phyloP scores from a whole-genome alignment of 2,329 filamentous ascomycete species.

The Berkeleyomyces rouxiae region DNA sequence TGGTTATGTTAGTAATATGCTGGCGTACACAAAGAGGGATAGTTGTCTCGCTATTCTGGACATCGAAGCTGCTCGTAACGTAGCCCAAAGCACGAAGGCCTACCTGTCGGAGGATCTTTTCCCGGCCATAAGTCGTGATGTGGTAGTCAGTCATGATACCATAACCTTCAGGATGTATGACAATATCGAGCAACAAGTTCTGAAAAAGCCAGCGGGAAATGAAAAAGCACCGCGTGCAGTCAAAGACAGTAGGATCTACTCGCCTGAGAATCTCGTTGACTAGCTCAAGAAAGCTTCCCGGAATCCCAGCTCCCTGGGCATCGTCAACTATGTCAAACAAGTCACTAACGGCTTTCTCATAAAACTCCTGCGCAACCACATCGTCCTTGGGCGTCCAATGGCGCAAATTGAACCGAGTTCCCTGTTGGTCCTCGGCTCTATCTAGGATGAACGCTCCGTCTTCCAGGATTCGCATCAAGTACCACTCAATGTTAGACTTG shows the following conservation, averaged over 20 bases:
- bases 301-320: conserved; percentile 68
- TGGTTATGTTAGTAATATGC: conserved; percentile 57
- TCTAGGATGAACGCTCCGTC: conserved; percentile 84
- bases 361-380: conserved; percentile 74
- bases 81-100: conserved; percentile 64
- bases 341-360: conserved; percentile 60
- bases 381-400: conserved; percentile 64
- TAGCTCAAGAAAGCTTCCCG: conserved; percentile 68
- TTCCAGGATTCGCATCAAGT: conserved; percentile 85
- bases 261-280: conserved; percentile 70
- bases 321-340: conserved; percentile 80
- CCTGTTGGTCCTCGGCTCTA: conserved; percentile 62
- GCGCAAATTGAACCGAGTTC: conserved; percentile 53
- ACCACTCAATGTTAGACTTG: conserved; percentile 78
- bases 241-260: conserved; percentile 53
- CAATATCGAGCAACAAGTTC: conserved; percentile 64
- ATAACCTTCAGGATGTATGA: conserved; percentile 75
- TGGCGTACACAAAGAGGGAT: conserved; percentile 45
- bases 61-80: conserved; percentile 51
- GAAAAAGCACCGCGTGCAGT: conserved; percentile 65
- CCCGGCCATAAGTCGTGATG: conserved; percentile 76
- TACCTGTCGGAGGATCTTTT: conserved; percentile 65
- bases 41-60: conserved; percentile 36
- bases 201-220: conserved; percentile 88
- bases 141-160: conserved; percentile 76